Evolutionary conservation across 192 early-diverging fungal species (phyloP).

Genomic region (Piromyces finnis): DNA sequence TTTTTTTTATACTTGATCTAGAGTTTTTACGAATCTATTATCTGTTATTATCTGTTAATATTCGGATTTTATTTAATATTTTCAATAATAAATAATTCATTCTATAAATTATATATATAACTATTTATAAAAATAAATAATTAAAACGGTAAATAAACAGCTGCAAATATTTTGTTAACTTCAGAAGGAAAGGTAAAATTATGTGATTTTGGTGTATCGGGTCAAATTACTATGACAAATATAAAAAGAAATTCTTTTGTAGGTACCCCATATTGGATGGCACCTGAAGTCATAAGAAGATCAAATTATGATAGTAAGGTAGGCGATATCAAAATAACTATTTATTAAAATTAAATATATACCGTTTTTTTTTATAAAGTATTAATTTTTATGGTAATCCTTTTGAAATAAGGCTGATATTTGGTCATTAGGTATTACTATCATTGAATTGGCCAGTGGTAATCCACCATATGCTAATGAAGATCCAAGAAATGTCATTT

Average conservation of each 20-base stretch:
- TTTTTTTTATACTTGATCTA: neutral
- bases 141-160: no score
- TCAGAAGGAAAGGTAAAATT: constrained; percentile 26
- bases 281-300: constrained; percentile 12
- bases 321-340: no score
- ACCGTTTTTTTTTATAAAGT: no score
- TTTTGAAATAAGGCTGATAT: constrained; percentile 62
- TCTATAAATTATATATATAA: neutral
- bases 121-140: neutral
- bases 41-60: no score
- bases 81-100: no score
- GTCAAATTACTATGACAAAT: constrained; percentile 22
- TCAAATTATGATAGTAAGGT: constrained; percentile 77
- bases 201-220: constrained; percentile 44
- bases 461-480: constrained; percentile 83
- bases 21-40: no score
- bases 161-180: constrained; percentile 51
- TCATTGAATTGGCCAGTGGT: constrained; percentile 89
- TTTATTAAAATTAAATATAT: no score
- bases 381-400: no score
- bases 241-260: neutral
- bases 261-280: neutral
- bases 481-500: constrained; percentile 78
- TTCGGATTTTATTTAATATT: no score
- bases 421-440: constrained; percentile 96